Base-by-base conservation (phyloP, 495 filamentous ascomycete species). In the Tuber calosporum region DNA sequence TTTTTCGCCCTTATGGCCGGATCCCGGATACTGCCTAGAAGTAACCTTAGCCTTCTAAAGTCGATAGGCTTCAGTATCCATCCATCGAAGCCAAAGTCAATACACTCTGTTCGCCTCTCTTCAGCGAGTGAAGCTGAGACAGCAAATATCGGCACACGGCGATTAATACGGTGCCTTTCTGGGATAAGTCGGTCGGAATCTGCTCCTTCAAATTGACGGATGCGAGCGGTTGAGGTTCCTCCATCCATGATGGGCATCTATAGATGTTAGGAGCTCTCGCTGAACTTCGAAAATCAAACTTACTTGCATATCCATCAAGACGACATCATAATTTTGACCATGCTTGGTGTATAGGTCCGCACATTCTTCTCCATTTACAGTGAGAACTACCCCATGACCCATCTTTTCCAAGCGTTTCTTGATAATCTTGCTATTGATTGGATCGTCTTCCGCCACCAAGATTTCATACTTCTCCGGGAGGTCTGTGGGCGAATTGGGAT, bases 291-390 rank as follows among this genome's bases (percentile, higher is more conserved):
- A 62, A 43, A 6, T 38, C 41, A 41, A 37, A 83, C 86, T 79
- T 78, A 92, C 92, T 86, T 97, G 93, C 84, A 97, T 93, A 80
- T 98, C 94, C 94, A 98, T 98, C 79, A 98, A 85, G 26, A 98
- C 85, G n/a, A 94, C 89, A 82, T 98, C 93, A 77, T 90, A 96
- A 66, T 87, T 86, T 38, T 71, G 41, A 3, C 77, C 73, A 19
- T 58, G 43, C 34, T 90, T 88, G 38, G 82, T 84, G 79, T 92
- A 94, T 8, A 87, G 84, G 67, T 85, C 85, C 0, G 91, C 91
- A 79, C 94, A 98, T 74, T 94, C 93, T 81, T 96, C 90, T 2
- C 94, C 94, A 78, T 98, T 97, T 26, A 90, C 84, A 0, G 93
- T 93, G 62, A 93, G 83, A 20, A 85, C 82, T 0, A 96, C 90